Percentiles rank a stretch among this genome's conserved stretches.
Conservation (phyloP, 305 asterid species). For the Striga hermonthica region DNA sequence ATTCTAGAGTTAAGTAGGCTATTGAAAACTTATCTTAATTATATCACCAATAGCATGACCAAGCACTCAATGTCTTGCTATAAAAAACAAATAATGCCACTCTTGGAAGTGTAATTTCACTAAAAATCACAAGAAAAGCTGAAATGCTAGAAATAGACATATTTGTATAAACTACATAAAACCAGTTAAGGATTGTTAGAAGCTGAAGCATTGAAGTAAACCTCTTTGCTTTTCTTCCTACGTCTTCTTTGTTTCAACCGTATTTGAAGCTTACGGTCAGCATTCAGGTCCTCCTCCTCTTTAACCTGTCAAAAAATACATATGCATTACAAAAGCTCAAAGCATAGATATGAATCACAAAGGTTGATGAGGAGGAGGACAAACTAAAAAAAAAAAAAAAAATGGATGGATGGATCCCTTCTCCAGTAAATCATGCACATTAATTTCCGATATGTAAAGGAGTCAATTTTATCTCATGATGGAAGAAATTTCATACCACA, state of each 20-base stretch:
- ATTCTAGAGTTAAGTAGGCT: slow-evolving; percentile 17
- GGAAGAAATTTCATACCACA: not conserved
- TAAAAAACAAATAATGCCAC: not conserved
- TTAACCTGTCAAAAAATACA: slow-evolving; percentile 57
- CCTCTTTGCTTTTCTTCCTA: slow-evolving; percentile 55
- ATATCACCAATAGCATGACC: slow-evolving; percentile 21
- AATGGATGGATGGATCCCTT: not conserved
- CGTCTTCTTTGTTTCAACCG: slow-evolving; percentile 69
- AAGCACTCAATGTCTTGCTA: slow-evolving; percentile 7
- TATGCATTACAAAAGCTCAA: slow-evolving; percentile 14
- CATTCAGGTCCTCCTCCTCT: slow-evolving; percentile 85
- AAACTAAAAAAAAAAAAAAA: too few relatives aligned
- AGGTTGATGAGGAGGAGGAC: too few relatives aligned
- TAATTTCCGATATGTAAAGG: not conserved
- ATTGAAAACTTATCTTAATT: slow-evolving; percentile 14
- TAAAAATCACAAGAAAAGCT: slow-evolving; percentile 14
- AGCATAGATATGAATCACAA: slow-evolving; percentile 13
- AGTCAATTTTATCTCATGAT: not conserved
- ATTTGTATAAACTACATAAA: slow-evolving; percentile 22
- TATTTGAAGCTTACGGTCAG: slow-evolving; percentile 60
- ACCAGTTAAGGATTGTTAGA: slow-evolving; percentile 24
- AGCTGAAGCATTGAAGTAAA: slow-evolving; percentile 31
- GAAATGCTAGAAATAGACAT: slow-evolving; percentile 17
- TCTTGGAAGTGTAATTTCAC: slow-evolving; percentile 22
- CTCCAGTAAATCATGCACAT: not conserved